phyloP scores from a whole-genome alignment of 768 basidiomycete species.

The Terana coerulea region DNA sequence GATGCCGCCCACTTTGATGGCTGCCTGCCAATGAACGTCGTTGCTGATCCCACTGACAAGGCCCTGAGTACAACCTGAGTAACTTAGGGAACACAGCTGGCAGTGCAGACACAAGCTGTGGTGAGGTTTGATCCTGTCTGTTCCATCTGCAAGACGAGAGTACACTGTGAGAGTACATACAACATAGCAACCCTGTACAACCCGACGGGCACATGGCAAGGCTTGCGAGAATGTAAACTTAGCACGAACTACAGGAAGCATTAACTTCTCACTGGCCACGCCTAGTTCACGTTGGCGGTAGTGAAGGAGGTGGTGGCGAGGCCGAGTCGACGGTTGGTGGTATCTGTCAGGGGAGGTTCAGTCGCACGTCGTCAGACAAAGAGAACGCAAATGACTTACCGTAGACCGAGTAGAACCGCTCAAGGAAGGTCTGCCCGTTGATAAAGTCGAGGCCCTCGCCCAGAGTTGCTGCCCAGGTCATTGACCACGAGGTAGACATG shows the following conservation, averaged over 20 bases:
- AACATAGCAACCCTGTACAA: no score
- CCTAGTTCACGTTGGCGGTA: constrained; percentile 26
- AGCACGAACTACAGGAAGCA: not conserved
- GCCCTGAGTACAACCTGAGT: no score
- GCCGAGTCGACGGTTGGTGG: constrained; percentile 34
- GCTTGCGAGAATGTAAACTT: not conserved
- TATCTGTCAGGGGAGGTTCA: constrained; percentile 23
- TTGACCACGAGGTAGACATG: constrained; percentile 29
- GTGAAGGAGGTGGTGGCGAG: constrained; percentile 38
- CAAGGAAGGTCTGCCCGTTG: constrained; percentile 31
- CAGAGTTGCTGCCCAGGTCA: constrained; percentile 24
- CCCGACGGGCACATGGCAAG: no score
- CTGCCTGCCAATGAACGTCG: no score
- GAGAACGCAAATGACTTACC: constrained; percentile 10
- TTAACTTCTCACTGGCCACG: not conserved
- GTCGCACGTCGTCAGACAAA: constrained; percentile 25
- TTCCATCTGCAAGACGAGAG: not conserved
- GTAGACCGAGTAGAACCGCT: constrained; percentile 35
- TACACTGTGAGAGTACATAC: not conserved
- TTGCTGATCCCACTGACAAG: no score
- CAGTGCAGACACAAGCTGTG: not conserved
- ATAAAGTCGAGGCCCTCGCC: constrained; percentile 35
- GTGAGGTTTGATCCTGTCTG: not conserved
- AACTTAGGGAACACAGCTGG: no score
- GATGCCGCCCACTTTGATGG: no score